Conservation (phyloP, 208 protist species). For the Leishmania tropica region DNA sequence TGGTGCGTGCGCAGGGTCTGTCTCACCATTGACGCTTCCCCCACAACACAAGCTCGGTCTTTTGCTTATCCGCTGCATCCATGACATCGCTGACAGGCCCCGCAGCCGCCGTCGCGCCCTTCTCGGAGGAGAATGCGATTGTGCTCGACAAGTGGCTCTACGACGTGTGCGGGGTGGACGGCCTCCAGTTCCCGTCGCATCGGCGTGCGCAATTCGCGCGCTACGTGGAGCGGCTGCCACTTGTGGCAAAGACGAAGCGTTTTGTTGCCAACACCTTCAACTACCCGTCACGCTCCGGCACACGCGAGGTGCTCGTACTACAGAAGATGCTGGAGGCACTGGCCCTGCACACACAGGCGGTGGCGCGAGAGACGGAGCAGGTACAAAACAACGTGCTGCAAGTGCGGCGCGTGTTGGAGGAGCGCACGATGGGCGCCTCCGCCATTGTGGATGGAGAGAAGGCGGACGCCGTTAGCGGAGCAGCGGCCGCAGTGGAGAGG, state of each 20-base stretch:
- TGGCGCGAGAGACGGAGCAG: conserved; percentile 16
- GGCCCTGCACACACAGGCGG: conserved; percentile 19
- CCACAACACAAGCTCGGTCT: neutral
- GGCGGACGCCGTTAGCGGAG: conserved; percentile 5
- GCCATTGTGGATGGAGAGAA: conserved; percentile 22
- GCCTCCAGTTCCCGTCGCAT: conserved; percentile 61
- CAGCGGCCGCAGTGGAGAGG: neutral
- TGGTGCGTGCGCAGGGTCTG: neutral
- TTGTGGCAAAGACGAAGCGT: conserved; percentile 21
- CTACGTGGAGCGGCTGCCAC: conserved; percentile 36
- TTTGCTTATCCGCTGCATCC: neutral
- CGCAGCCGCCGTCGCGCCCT: conserved; percentile 3
- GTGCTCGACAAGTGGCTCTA: conserved; percentile 69
- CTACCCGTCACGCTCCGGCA: conserved; percentile 53
- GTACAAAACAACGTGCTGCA: conserved; percentile 26
- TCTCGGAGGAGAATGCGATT: conserved; percentile 47
- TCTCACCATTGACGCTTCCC: neutral
- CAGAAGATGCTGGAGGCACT: conserved; percentile 47
- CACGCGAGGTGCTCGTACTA: conserved; percentile 56
- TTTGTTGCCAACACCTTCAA: conserved; percentile 51
- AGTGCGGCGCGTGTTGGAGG: conserved; percentile 36
- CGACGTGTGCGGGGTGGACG: conserved; percentile 59
- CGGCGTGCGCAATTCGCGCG: conserved; percentile 39
- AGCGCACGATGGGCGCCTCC: conserved; percentile 36
- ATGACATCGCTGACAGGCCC: neutral